Conservation (phyloP, 202 grass and related monocot genomes). For the Hordeum pubiflorum region DNA sequence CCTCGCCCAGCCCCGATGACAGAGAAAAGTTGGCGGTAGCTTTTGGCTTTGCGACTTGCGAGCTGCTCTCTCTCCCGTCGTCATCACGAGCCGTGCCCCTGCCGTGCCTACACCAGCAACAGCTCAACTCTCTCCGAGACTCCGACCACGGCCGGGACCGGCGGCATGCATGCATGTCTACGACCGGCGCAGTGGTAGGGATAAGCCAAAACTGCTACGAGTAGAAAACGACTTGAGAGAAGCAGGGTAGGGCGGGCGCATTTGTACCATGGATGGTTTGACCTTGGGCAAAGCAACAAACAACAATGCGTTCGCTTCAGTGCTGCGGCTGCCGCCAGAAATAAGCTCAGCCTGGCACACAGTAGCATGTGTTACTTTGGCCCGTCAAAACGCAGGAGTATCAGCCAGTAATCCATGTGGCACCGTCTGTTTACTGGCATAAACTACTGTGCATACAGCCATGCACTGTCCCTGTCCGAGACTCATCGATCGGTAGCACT, state of each 20-base stretch:
- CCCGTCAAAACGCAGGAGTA: too few relatives aligned
- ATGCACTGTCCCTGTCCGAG: too few relatives aligned
- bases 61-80: constrained; percentile 8
- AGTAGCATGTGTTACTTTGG: too few relatives aligned
- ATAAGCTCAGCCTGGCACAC: not conserved
- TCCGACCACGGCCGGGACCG: not conserved
- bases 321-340: not conserved
- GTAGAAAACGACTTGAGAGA: constrained; percentile 19
- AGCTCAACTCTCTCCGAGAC: not conserved
- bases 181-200: not conserved
- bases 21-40: not conserved
- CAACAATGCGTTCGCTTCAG: not conserved
- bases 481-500: too few relatives aligned
- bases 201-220: not conserved
- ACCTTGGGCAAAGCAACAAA: not conserved
- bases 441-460: too few relatives aligned
- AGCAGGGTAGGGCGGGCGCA: not conserved
- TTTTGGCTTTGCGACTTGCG: not conserved
- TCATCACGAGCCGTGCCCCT: not conserved
- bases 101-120: not conserved
- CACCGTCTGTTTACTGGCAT: too few relatives aligned
- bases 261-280: not conserved
- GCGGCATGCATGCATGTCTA: not conserved
- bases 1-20: not conserved
- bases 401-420: too few relatives aligned